Evolutionary conservation across 1,284 basidiomycete species (phyloP).

Genomic region (Irpex sp.): DNA sequence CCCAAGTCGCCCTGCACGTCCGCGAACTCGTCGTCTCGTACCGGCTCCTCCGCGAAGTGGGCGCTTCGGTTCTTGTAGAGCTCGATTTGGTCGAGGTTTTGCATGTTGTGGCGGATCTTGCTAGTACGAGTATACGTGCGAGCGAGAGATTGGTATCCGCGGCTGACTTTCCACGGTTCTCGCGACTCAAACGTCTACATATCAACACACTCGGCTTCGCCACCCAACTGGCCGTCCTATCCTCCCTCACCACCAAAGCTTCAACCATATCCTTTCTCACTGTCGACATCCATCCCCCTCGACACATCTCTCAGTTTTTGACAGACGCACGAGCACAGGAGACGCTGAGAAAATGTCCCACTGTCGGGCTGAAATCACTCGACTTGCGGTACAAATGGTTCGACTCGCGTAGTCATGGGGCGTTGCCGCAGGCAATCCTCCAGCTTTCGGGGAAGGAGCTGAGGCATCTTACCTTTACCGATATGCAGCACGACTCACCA

Average conservation of each 20-base stretch:
- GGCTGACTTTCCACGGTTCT: slow-evolving; percentile 6
- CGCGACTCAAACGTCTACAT: not conserved
- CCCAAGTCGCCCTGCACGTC: slow-evolving; percentile 8
- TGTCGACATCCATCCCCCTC: not conserved
- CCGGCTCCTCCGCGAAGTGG: slow-evolving; percentile 8
- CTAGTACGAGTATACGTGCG: not conserved
- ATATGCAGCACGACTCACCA: not conserved
- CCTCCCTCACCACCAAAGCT: not conserved
- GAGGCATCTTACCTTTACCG: not conserved
- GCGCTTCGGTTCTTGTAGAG: slow-evolving; percentile 5
- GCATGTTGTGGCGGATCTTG: not conserved
- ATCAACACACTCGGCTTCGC: slow-evolving; percentile 3
- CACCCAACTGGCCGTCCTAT: not conserved
- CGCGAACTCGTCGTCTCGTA: slow-evolving; percentile 5
- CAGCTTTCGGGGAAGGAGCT: not conserved
- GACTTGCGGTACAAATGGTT: not conserved
- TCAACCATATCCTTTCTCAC: not conserved
- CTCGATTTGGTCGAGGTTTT: slow-evolving; percentile 1
- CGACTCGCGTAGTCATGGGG: not conserved
- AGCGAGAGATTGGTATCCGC: not conserved
- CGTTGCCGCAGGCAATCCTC: not conserved
- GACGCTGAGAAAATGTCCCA: not conserved
- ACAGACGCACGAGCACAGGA: too few species aligned
- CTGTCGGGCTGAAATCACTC: not conserved
- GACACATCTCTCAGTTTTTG: not conserved